Evolutionary conservation across 2,329 filamentous ascomycete species (phyloP).

Genomic region (Dactylonectria macrodidyma): DNA sequence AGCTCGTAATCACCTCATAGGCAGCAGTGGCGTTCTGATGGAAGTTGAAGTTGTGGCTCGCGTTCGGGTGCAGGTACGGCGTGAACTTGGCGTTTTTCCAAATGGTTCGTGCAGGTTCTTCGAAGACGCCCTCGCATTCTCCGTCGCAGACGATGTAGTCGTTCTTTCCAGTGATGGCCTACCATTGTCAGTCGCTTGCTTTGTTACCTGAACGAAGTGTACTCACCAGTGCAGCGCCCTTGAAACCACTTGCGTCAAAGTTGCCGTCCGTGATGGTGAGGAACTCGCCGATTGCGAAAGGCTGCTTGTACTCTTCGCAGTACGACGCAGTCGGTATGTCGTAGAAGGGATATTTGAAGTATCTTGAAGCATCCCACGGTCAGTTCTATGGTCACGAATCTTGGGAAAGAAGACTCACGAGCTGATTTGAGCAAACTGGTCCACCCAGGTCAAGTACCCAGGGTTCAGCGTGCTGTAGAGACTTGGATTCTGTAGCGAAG

Average conservation of each 20-base stretch:
- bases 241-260: constrained; percentile 37
- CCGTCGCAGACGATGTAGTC: constrained; percentile 47
- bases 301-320: constrained; percentile 35
- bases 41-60: constrained; percentile 40
- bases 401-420: constrained; percentile 10
- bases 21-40: constrained; percentile 34
- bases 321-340: constrained; percentile 31
- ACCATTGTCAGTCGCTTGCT: background rate
- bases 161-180: constrained; percentile 35
- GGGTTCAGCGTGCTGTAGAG: constrained; percentile 23
- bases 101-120: constrained; percentile 40
- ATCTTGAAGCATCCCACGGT: constrained; percentile 6
- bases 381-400: too few species aligned
- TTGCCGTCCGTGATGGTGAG: constrained; percentile 35
- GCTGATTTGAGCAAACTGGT: constrained; percentile 31
- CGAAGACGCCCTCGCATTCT: constrained; percentile 47
- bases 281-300: constrained; percentile 38
- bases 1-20: constrained; percentile 33
- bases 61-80: constrained; percentile 35
- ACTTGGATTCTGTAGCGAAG: constrained; percentile 32
- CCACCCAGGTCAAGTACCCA: constrained; percentile 37
- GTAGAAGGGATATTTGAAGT: constrained; percentile 38
- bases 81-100: constrained; percentile 36
- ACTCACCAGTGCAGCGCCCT: constrained; percentile 34
- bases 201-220: too few species aligned